A percentile compares a stretch with the other conserved stretches of the same genome.
These are phyloP conservation scores for Yarrowia porcina DNA, from an alignment of 805 yeast genomes.

Conservation along the genomic window DNA sequence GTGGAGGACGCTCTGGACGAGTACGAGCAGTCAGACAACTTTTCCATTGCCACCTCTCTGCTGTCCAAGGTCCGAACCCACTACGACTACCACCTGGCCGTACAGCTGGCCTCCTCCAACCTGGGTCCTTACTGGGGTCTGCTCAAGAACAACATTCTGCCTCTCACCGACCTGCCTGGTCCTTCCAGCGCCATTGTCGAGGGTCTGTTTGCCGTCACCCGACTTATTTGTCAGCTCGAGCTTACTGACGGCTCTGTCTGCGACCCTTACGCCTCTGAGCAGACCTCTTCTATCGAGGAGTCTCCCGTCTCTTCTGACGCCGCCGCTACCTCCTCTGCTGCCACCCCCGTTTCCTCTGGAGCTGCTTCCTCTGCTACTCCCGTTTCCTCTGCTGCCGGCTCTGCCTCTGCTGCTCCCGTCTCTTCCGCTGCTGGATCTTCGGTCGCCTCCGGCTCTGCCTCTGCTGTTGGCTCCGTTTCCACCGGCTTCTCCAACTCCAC, in stretches of 20 bases:
- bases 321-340: neutral
- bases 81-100: constrained; percentile 15
- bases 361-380: neutral
- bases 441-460: neutral
- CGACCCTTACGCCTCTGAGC: neutral
- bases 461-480: neutral
- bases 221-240: constrained; percentile 3
- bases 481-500: neutral
- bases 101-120: neutral
- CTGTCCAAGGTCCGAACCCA: constrained; percentile 7
- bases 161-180: neutral
- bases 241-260: constrained; percentile 10
- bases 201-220: constrained; percentile 20
- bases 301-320: neutral
- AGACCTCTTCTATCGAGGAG: neutral
- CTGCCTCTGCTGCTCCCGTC: neutral
- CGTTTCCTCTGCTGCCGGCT: neutral
- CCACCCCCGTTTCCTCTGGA: no score
- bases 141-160: neutral
- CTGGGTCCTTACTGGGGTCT: neutral
- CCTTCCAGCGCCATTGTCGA: neutral
- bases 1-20: neutral
- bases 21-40: neutral
- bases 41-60: neutral
- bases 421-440: neutral